Conservation (phyloP, 1,284 basidiomycete genomes). For the Stygiomarasmius scandens region DNA sequence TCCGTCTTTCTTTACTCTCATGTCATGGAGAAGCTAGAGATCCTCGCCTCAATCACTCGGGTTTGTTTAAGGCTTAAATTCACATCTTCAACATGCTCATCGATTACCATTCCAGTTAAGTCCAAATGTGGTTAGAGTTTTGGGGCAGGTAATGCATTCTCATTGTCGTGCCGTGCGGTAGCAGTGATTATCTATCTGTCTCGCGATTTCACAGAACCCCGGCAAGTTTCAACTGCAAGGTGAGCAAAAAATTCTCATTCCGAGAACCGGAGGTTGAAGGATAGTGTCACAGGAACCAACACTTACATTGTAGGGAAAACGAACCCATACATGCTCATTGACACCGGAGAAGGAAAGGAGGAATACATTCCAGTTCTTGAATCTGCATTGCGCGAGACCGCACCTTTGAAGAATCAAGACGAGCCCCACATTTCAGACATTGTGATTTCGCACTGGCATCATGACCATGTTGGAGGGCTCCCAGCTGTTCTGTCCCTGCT, state of each 20-base stretch:
- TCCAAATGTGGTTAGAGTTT: constrained; percentile 61
- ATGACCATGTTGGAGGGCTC: constrained; percentile 85
- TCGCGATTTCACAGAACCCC: constrained; percentile 64
- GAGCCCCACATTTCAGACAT: constrained; percentile 77
- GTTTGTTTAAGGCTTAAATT: constrained; percentile 36
- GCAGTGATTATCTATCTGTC: neutral
- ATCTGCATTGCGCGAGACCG: constrained; percentile 49
- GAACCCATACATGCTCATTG: constrained; percentile 80
- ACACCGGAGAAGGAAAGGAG: constrained; percentile 83
- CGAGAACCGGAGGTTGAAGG: neutral
- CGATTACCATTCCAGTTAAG: constrained; percentile 53
- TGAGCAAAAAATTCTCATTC: constrained; percentile 21
- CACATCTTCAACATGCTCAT: neutral
- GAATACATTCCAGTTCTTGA: constrained; percentile 73
- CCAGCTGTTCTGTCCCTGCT: constrained; percentile 73
- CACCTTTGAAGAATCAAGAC: constrained; percentile 31
- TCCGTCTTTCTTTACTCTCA: neutral
- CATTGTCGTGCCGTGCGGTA: neutral
- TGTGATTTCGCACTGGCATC: constrained; percentile 89
- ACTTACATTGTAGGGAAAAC: constrained; percentile 82
- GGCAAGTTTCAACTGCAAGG: constrained; percentile 92
- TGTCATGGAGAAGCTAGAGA: constrained; percentile 48
- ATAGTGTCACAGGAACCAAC: constrained; percentile 71
- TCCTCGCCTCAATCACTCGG: constrained; percentile 52
- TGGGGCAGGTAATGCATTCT: constrained; percentile 64